Conservation (phyloP, 257 asterid species). For the Gardenia jasminoides region DNA sequence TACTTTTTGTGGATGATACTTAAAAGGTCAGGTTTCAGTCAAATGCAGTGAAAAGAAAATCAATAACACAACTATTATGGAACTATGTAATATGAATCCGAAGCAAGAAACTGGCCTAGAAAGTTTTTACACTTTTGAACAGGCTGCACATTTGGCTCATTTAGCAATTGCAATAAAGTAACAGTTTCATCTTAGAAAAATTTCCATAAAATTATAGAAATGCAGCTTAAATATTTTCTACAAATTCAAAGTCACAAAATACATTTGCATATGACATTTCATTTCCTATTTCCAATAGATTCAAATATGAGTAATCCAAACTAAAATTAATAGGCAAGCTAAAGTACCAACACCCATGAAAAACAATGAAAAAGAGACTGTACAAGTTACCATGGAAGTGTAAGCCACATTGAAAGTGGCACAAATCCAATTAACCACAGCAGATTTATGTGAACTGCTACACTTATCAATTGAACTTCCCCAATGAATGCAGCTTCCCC, state of each 20-base stretch:
- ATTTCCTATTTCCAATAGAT: not conserved
- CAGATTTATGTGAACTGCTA: no score
- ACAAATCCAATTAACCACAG: no score
- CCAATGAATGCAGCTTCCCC: no score
- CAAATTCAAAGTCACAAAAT: not conserved
- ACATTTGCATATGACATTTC: not conserved
- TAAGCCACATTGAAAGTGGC: no score
- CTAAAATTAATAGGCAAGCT: not conserved
- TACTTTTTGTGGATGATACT: no score
- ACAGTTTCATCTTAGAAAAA: not conserved
- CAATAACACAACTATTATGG: not conserved
- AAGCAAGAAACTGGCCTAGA: not conserved
- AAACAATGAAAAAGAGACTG: not conserved
- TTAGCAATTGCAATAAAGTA: not conserved
- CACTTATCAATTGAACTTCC: no score
- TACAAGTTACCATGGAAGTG: constrained; percentile 32
- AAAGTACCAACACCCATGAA: not conserved
- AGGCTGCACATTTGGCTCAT: not conserved
- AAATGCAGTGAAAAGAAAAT: no score
- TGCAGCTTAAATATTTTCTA: not conserved
- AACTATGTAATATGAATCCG: not conserved
- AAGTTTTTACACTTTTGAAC: not conserved
- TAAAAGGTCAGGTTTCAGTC: no score
- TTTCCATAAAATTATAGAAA: not conserved
- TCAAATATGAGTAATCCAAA: not conserved